Base-by-base conservation (phyloP, 805 yeast genomes). In the Yamadazyma endophytica region DNA sequence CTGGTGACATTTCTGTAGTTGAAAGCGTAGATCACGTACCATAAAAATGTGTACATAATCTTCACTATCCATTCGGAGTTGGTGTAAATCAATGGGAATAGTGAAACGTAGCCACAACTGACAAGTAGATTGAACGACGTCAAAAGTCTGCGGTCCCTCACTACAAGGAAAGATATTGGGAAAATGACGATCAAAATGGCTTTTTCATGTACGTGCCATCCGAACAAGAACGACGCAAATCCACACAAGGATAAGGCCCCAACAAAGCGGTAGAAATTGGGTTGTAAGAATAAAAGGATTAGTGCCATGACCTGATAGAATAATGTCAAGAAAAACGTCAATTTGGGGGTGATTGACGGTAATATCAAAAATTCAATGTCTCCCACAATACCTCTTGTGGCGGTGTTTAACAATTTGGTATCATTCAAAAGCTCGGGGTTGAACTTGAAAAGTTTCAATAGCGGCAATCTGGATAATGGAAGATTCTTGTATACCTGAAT, bases 191-290 rank as follows among this genome's bases (percentile, higher is more conserved):
- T 56, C 68, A 92, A 70, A n/a, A 92, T 77, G 0, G 97, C 97
- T 69, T 92, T 92, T 58, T 92, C 98, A 61, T 92, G 98, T 15
- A 92, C 98, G 51, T 92, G 97, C 97, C 97, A 92, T 4, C 99
- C 98, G 58, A 92, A 92, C 29, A 92, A 60, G 50, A 85, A 92
- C 2, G 96, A 83, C 0, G 96, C 79, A 59, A 77, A 86, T 4
- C 94, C 97, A 58, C 97, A 90, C 28, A 90, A 68, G 0, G 96
- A 82, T 46, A 92, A 59, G 1, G 89, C 75, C 0, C 95, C 96
- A 12, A 89, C 55, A 45, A 92, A 92, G 42, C 94, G 69, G 41
- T 77, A 77, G 52, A 72, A 84, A 2, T 79, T 77, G 4, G 96
- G 96, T 35, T 75, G 77, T 19, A 80, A 44, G 33, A 67, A 58